These are phyloP conservation scores for Colletotrichum sp. DNA, from an alignment of 2,329 filamentous ascomycete species.

Conservation along the genomic window DNA sequence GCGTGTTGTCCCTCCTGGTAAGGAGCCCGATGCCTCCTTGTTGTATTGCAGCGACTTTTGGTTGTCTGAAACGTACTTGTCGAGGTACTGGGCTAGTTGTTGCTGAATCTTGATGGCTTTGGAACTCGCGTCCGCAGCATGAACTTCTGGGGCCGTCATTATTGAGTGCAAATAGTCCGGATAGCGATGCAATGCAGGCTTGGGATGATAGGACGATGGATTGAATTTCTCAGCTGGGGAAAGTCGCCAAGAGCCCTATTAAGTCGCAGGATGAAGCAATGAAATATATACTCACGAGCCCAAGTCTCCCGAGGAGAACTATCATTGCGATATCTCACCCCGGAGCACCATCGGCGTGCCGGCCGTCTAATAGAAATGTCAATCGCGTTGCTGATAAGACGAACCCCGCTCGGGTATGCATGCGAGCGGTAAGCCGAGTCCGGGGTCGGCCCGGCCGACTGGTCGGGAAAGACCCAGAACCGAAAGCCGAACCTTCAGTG, in stretches of 20 bases:
- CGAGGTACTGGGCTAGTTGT: neutral
- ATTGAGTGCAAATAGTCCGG: neutral
- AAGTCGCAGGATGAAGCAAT: neutral
- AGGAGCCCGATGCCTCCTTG: constrained; percentile 34
- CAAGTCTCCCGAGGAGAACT: neutral
- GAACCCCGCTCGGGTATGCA: constrained; percentile 13
- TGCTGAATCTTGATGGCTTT: neutral
- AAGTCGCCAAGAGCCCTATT: neutral
- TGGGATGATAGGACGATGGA: neutral
- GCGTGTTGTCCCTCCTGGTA: constrained; percentile 53
- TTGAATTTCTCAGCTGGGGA: neutral
- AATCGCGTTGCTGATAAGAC: neutral
- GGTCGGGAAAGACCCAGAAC: constrained; percentile 1
- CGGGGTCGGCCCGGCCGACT: neutral
- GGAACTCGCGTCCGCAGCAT: too few relatives aligned
- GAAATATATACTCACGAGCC: neutral
- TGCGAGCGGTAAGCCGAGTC: neutral
- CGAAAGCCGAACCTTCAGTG: neutral
- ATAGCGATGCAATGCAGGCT: neutral
- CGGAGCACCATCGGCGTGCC: neutral
- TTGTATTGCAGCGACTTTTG: constrained; percentile 41
- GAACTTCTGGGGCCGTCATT: neutral
- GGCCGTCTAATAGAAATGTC: neutral
- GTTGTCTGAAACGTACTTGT: constrained; percentile 29
- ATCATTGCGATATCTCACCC: neutral